Percentiles rank a stretch among this genome's conserved stretches.
Evolutionary conservation across 208 protist species (phyloP).

Genomic region (Leishmania tropica): DNA sequence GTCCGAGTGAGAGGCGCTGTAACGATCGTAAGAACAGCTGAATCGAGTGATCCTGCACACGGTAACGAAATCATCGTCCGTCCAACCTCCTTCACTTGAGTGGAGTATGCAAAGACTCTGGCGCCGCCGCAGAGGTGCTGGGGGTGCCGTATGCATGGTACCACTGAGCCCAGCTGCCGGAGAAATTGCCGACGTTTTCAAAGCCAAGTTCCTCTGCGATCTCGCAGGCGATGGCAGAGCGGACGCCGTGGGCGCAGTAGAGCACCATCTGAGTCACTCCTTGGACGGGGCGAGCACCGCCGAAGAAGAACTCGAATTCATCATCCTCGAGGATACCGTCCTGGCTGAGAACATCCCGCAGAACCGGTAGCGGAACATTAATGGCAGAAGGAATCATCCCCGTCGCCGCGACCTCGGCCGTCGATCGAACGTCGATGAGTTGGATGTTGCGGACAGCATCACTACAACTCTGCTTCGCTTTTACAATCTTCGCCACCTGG

Average conservation of each 20-base stretch:
- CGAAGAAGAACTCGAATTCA: slow-evolving; percentile 58
- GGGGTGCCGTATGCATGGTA: slow-evolving; percentile 20
- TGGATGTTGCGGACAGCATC: slow-evolving; percentile 35
- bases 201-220: slow-evolving; percentile 68
- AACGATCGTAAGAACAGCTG: background rate
- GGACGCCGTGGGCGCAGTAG: slow-evolving; percentile 76
- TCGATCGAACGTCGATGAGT: slow-evolving; percentile 79
- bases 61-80: background rate
- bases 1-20: background rate
- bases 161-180: slow-evolving; percentile 76
- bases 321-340: slow-evolving; percentile 45
- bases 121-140: background rate
- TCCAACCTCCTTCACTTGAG: background rate
- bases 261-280: slow-evolving; percentile 61
- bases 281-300: slow-evolving; percentile 39
- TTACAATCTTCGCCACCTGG: slow-evolving; percentile 66
- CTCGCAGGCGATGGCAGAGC: slow-evolving; percentile 68
- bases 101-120: background rate
- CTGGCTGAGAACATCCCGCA: slow-evolving; percentile 40
- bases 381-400: slow-evolving; percentile 76
- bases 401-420: slow-evolving; percentile 59
- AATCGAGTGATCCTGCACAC: background rate
- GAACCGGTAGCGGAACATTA: slow-evolving; percentile 66
- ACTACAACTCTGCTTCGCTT: slow-evolving; percentile 39
- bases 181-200: slow-evolving; percentile 49